Evolutionary conservation across 345 rosid genomes (phyloP), one percentile per base, ranked within the genome.

Genomic region (Eucalyptus pauciflora): DNA sequence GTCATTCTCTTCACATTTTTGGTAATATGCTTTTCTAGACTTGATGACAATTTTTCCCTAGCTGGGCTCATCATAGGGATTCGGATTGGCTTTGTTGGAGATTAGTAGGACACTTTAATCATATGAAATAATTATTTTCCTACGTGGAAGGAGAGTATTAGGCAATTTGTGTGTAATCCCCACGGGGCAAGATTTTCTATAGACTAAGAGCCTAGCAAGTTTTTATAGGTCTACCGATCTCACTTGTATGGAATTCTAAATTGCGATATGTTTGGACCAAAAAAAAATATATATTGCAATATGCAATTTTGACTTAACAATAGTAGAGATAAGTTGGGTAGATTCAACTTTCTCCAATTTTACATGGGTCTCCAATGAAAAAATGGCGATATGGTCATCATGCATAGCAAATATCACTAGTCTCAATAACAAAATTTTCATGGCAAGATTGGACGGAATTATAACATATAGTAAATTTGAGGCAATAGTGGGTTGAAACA

Each of bases 391-490:
- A 13, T 62, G 33, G 33, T n/a, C n/a, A n/a, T n/a, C n/a, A 29
- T 29, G 33, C 33, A 29, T 29, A 0, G 9, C 9, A 27, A 29
- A 62, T n/a, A 29, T 15, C 33, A 6, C 29, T 29, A 29, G 33
- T 13, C 33, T 62, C 1, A 1, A 13, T 7, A 62, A 0, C 33
- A n/a, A 62, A 14, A 62, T 62, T 62, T 56, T 62, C 29, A 29
- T 29, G 4, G 17, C 4, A 7, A 62, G 15, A 62, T 62, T 62
- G 33, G 9, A 62, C 3, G 0, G 33, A 29, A 62, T 62, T 29
- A 7, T 12, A 56, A n/a, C n/a, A n/a, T n/a, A 56, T 56, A n/a
- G 71, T 62, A 62, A 62, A 62, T 29, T 62, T 7, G 71, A 62
- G 17, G 7, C 9, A 62, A 15, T 67, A 17, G 79, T 16, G 43